Conservation (phyloP, 805 yeast genomes). For the Brettanomyces nanus region DNA sequence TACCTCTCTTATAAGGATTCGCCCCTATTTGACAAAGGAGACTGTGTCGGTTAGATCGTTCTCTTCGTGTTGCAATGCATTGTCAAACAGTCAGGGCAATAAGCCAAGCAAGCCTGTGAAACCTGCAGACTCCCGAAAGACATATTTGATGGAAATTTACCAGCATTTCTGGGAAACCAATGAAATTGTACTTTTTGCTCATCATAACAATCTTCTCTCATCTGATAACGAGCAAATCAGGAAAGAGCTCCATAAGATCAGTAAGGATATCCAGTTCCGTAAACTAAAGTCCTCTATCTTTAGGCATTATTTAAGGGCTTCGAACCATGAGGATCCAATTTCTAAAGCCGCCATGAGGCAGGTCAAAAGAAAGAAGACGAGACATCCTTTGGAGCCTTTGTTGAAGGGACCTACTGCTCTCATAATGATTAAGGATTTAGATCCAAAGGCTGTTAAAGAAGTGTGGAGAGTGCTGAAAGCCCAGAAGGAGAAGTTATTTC, state of each 20-base stretch:
- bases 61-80: background rate
- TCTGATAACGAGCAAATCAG: conserved; percentile 60
- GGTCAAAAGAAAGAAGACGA: conserved; percentile 31
- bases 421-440: conserved; percentile 55
- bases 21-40: too few species aligned
- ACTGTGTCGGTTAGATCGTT: too few species aligned
- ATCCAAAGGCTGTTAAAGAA: conserved; percentile 59
- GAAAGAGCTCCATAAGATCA: conserved; percentile 50
- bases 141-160: conserved; percentile 77
- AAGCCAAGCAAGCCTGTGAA: conserved; percentile 37
- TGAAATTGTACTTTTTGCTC: conserved; percentile 69
- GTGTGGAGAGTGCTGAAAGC: conserved; percentile 54
- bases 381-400: conserved; percentile 64
- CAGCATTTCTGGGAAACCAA: conserved; percentile 57
- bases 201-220: conserved; percentile 74
- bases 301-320: conserved; percentile 67
- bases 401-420: conserved; percentile 84
- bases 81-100: background rate
- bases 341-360: conserved; percentile 36
- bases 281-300: conserved; percentile 64
- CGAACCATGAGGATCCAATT: conserved; percentile 68
- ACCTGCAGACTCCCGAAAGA: conserved; percentile 66
- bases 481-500: conserved; percentile 64
- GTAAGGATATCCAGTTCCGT: conserved; percentile 39
- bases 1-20: too few species aligned